Conservation (phyloP, 345 rosid genomes). For the Populus euphratica region DNA sequence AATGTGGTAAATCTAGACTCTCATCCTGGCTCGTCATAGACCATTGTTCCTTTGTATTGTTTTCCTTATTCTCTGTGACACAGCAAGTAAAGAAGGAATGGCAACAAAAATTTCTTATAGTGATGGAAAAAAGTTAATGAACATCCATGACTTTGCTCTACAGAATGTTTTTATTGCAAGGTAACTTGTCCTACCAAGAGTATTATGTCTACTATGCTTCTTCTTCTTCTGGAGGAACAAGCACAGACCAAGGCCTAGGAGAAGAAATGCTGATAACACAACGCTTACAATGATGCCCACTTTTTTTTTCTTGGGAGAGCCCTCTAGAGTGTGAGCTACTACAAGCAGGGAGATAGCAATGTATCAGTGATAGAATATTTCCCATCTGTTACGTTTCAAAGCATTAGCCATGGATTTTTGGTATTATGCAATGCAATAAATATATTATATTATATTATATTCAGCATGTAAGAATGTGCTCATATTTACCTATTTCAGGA, state of each 20-base stretch:
- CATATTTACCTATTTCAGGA: slow-evolving; percentile 16
- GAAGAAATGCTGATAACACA: neutral
- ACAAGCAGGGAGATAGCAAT: neutral
- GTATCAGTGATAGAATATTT: neutral
- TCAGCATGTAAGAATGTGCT: neutral
- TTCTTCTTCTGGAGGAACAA: neutral
- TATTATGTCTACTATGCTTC: neutral
- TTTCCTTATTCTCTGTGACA: neutral
- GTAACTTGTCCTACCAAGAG: neutral
- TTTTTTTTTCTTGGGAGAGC: neutral
- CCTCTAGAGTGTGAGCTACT: neutral
- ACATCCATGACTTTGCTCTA: neutral
- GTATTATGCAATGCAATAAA: no score
- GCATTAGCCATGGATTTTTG: no score
- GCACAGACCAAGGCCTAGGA: neutral
- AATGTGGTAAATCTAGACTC: neutral
- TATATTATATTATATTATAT: no score
- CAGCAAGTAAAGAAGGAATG: neutral
- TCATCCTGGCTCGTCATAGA: neutral
- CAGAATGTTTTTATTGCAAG: neutral
- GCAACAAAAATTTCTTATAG: neutral
- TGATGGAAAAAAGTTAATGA: neutral
- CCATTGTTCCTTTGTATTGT: neutral
- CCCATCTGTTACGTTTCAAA: no score
- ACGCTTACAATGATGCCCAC: neutral